phyloP scores from a whole-genome alignment of 1,284 basidiomycete species.

The Prillingera fragicola region DNA sequence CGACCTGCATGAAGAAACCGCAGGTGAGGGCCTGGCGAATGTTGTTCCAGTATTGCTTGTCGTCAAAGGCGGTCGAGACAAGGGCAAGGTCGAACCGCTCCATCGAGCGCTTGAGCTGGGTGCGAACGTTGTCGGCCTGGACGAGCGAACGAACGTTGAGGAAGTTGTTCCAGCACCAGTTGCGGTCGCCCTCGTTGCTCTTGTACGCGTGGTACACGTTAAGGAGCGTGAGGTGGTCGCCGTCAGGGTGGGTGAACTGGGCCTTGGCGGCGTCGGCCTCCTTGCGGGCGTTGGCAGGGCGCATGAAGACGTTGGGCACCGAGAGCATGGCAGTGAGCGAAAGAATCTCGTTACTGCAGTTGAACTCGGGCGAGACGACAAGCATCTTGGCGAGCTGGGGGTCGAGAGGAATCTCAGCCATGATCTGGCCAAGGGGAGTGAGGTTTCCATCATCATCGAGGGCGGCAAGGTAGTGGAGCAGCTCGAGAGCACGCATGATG shows the following conservation, averaged over 20 bases:
- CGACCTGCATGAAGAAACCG: slow-evolving; percentile 98
- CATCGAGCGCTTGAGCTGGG: slow-evolving; percentile 87
- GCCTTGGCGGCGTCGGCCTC: slow-evolving; percentile 92
- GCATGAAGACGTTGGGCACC: slow-evolving; percentile 91
- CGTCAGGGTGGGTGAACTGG: slow-evolving; percentile 81
- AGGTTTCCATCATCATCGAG: slow-evolving; percentile 92
- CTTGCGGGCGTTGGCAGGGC: slow-evolving; percentile 78
- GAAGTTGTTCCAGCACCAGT: slow-evolving; percentile 93
- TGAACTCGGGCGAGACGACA: slow-evolving; percentile 88
- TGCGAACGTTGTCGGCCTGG: slow-evolving; percentile 94
- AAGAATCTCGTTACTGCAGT: slow-evolving; percentile 91
- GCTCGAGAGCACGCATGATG: slow-evolving; percentile 92
- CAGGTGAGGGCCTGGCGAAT: slow-evolving; percentile 81
- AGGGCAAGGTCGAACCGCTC: slow-evolving; percentile 80
- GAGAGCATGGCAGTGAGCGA: slow-evolving; percentile 89
- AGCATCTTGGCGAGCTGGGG: slow-evolving; percentile 96
- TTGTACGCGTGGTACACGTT: slow-evolving; percentile 95
- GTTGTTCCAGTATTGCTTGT: slow-evolving; percentile 70
- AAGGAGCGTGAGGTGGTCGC: slow-evolving; percentile 89
- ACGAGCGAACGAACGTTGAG: slow-evolving; percentile 75
- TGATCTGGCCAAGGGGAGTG: slow-evolving; percentile 78
- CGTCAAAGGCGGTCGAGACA: slow-evolving; percentile 66
- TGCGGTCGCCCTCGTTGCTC: slow-evolving; percentile 70
- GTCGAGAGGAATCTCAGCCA: slow-evolving; percentile 98
- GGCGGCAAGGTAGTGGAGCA: slow-evolving; percentile 87